Evolutionary conservation across 495 filamentous ascomycete genomes (phyloP), one percentile per base, ranked within the genome.

Genomic region (Penicillium bialowiezense): DNA sequence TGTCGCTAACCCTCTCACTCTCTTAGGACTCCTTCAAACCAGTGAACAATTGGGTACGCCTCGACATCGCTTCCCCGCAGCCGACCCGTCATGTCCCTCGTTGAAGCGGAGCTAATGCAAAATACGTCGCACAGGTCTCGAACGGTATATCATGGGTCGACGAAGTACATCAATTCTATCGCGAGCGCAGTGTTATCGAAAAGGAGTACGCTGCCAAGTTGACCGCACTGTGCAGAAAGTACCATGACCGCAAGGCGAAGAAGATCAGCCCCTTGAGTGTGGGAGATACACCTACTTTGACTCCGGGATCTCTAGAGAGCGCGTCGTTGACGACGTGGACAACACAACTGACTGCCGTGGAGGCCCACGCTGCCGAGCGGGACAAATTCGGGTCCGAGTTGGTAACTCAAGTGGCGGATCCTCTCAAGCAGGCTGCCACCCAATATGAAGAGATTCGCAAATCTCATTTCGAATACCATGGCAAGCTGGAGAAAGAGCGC

Each of bases 281-380:
- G 33, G 93, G 93, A 53, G 95, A 99, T 63, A 92, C 82, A 15
- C 93, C 93, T 35, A 82, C 79, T 53, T 84, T 97, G 80, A 97
- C 93, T 5, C 95, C 93, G 2, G 93, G 95, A 4, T 96, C 90
- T 26, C 81, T 99, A 44, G 93, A 99, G 62, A 92, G 91, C 64
- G 92, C 95, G 20, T 96, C 90, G 24, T 78, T 99, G 58, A 97
- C 92, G 7, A 97, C 93, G 26, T 99, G 93, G 93, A 88, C 88
- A 9, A 91, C 91, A 7, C 95, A 97, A 68, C 79, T 99, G 37
- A 88, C 80, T 7, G 90, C 91, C 0, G 78, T 97, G 9, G 93
- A 97, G 69, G 76, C 82, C n/a, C 78, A 89, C 45, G 93, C 95
- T 15, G 80, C 82, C 36, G 92, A 97, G 60, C 91, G 96, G 61